A percentile compares a stretch with the other conserved stretches of the same genome.
Evolutionary conservation across 805 yeast genomes (phyloP).

Genomic region (Ogataea dorogensis): DNA sequence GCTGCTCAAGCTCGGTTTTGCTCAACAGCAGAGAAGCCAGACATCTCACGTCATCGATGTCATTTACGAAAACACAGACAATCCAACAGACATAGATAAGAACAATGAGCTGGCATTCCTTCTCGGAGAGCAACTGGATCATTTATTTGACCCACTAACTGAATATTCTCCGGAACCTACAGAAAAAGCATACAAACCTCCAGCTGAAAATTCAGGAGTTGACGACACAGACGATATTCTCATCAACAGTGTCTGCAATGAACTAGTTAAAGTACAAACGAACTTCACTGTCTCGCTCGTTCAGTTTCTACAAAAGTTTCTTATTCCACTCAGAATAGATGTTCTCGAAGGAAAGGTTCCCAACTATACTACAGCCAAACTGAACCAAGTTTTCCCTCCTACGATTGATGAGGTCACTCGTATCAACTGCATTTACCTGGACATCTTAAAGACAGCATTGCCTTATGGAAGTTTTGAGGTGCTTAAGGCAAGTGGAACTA

Average conservation of each 20-base stretch:
- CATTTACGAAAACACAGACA: constrained; percentile 49
- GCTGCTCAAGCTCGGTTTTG: constrained; percentile 57
- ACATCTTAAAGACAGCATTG: constrained; percentile 64
- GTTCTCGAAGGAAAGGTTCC: constrained; percentile 57
- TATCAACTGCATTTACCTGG: constrained; percentile 80
- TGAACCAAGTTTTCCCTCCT: constrained; percentile 86
- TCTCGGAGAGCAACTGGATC: constrained; percentile 84
- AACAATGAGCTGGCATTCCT: constrained; percentile 76
- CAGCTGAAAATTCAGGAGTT: constrained; percentile 31
- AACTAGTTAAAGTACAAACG: constrained; percentile 68
- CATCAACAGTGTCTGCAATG: constrained; percentile 57
- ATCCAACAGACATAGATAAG: constrained; percentile 37
- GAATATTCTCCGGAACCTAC: constrained; percentile 93
- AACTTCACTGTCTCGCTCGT: constrained; percentile 71
- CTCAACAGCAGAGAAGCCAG: constrained; percentile 42
- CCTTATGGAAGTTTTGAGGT: constrained; percentile 74
- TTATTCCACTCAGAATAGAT: constrained; percentile 73
- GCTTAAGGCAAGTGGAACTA: constrained; percentile 73
- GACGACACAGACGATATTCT: constrained; percentile 34
- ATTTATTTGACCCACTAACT: constrained; percentile 80
- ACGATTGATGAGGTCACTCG: constrained; percentile 93
- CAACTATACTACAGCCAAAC: constrained; percentile 56
- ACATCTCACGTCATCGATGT: constrained; percentile 67
- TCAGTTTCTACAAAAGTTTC: constrained; percentile 70
- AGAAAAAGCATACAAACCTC: constrained; percentile 66